Base-by-base conservation (phyloP, 208 protist genomes). In the Angomonas deanei region DNA sequence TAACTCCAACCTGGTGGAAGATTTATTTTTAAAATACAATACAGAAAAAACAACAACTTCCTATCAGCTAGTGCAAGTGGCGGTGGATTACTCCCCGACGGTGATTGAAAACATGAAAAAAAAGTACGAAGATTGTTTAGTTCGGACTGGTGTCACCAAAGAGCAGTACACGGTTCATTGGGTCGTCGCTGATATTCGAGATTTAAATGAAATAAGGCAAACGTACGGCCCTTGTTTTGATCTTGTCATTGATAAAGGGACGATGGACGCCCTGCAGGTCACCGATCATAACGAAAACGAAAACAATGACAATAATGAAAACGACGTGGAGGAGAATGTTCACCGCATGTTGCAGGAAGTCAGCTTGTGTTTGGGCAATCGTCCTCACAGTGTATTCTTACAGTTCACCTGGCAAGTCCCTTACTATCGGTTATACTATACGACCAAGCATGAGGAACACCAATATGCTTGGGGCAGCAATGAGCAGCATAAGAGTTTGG, bases 361-460 rank as follows among this genome's bases (percentile, higher is more conserved):
- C 11, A 85, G 75, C 65, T 53, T 42, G 24, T 86, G 82, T 26
- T 62, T 92, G 34, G 21, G 42, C n/a, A 75, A 11, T 23, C 27
- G 30, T 30, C 61, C 15, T n/a, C 31, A 53, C 21, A 24, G 47
- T 27, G n/a, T 23, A 26, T 94, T 92, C 61, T 46, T 94, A 33
- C 88, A 94, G 46, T 79, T 94, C 28, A 92, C 88, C 36, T 94
- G 88, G 86, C 83, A 91, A 55, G 57, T 81, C 4, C 88, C 88
- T 6, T 84, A 86, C 74, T 76, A 82, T 34, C 82, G 88, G 1
- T 72, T 92, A 26, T 23, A 73, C 38, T 84, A 92, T 70, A 94
- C 88, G 5, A 82, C 68, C 1, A 62, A 63, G 33, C 74, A 72
- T 28, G 54, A 76, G 28, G 19, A 46, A 23, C 55, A 81, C 47